Evolutionary conservation across 2,329 filamentous ascomycete genomes (phyloP).

Genomic region (Zopfia rhizophila): DNA sequence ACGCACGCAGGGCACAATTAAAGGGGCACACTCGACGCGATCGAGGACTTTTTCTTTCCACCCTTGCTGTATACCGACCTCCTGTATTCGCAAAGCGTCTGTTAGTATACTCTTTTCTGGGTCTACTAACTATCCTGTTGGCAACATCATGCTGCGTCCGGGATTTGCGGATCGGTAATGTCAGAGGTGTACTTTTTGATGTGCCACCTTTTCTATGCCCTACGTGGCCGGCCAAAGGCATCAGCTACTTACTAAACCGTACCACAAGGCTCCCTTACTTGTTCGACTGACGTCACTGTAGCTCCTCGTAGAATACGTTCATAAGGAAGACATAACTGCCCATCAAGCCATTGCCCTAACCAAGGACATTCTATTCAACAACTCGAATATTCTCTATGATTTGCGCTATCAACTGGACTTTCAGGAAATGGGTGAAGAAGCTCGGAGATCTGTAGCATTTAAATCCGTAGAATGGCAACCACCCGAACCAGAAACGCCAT

Average conservation of each 20-base stretch:
- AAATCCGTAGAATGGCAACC: conserved; percentile 38
- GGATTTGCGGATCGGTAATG: too few relatives aligned
- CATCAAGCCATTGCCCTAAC: conserved; percentile 72
- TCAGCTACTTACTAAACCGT: too few relatives aligned
- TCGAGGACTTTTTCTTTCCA: background rate
- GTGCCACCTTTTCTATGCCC: too few relatives aligned
- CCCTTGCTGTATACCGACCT: background rate
- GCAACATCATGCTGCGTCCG: too few relatives aligned
- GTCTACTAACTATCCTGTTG: too few relatives aligned
- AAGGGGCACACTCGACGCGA: conserved; percentile 1
- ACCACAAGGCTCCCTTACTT: conserved; percentile 5
- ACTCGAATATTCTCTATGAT: conserved; percentile 78
- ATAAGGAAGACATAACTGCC: conserved; percentile 69
- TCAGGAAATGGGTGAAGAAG: conserved; percentile 33
- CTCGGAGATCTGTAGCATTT: conserved; percentile 32
- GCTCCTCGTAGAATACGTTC: conserved; percentile 74
- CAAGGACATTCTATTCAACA: conserved; percentile 77
- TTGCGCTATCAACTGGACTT: conserved; percentile 60
- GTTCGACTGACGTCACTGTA: too few relatives aligned
- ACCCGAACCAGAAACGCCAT: conserved; percentile 30
- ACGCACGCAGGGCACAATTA: background rate
- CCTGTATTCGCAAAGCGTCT: too few relatives aligned
- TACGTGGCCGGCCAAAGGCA: too few relatives aligned
- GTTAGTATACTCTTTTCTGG: too few relatives aligned
- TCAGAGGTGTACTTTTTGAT: too few relatives aligned